Evolutionary conservation across 345 rosid species (phyloP), one percentile per base, ranked within the genome.

Genomic region (Isatis tinctoria): DNA sequence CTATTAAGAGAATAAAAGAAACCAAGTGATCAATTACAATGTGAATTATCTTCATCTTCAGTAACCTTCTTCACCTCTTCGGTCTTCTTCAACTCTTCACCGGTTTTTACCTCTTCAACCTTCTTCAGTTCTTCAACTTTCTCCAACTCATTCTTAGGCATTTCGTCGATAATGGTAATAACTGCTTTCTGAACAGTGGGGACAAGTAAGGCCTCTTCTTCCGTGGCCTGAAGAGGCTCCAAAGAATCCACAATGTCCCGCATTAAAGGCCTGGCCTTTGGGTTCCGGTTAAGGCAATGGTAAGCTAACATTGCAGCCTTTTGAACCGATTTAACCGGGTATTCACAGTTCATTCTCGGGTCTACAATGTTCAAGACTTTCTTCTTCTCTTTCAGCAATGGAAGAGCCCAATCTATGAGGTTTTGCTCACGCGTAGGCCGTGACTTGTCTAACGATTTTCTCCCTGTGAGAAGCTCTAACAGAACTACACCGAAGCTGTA

Each of bases 251-350:
- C 97, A 36, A 95, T 87, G 68, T 95, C 97, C 45, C 97, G 85
- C 99, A 95, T 95, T n/a, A 95, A 80, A 70, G 99, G 99, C 79
- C 99, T 78, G 10, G 97, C 99, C 82, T 91, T 95, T 0, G 97
- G 97, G 60, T 95, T 90, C 36, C 89, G 68, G 82, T 90, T 90
- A 78, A 95, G 52, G 96, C 99, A 95, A 74, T 95, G 99, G 77
- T 86, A 92, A 13, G 96, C 92, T n/a, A 95, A 84, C 97, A 90
- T 92, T 10, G 99, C 96, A 20, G 99, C 97, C 83, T 87, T 92
- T 40, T 92, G 89, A 44, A 86, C 78, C 20, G 95, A 94, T 81
- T 82, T 94, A 14, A 82, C 28, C 3, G 99, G 97, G 70, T 86
- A 91, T 28, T 90, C 86, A 47, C 88, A 93, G 43, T 80, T 79